Evolutionary conservation across 164 flowering plant genomes (phyloP), one percentile per base, ranked within the genome.

Genomic region (Stephania yunnanensis): DNA sequence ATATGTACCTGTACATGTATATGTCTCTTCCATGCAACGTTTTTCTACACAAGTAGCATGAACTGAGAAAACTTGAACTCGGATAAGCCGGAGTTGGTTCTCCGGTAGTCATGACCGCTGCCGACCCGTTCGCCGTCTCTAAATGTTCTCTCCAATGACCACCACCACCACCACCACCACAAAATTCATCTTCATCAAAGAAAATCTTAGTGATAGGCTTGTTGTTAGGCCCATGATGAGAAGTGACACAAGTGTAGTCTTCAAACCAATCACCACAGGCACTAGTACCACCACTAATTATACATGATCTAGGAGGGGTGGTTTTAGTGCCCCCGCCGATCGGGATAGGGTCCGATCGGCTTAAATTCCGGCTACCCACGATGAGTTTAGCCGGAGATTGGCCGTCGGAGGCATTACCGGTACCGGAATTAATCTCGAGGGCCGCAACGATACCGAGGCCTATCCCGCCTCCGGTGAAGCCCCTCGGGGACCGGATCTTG

Each of bases 1-100:
- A 36, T 10, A 11, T 58, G 29, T 86, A 91, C 97, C 94, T 89
- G 82, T 91, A 91, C 89, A 91, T 91, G 86, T 85, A 91, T 42
- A 91, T 90, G 78, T 91, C 97, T 77, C 81, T 84, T 71, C 91
- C 97, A 63, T 86, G 89, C 31, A 91, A 88, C 19, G 80, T 85
- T 79, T 87, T 90, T 73, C 77, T 70, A 80, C 97, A 91, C 79
- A 84, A 73, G 70, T 87, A 73, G 73, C 97, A 90, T 7, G 89
- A 83, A 71, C 84, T 89, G 72, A 90, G 90, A 72, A 86, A 89
- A 82, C 84, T 89, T 9, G 84, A 77, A n/a, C 78, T 71, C 19
- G 85, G 89, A 58, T 67, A 73, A 30, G 45, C 75, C 15, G 74
- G 53, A 63, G 42, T 19, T 30, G 50, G 79, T 2, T 75, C 81